Evolutionary conservation across 2,329 filamentous ascomycete genomes (phyloP).

Genomic region (Scedosporium aurantiacum): DNA sequence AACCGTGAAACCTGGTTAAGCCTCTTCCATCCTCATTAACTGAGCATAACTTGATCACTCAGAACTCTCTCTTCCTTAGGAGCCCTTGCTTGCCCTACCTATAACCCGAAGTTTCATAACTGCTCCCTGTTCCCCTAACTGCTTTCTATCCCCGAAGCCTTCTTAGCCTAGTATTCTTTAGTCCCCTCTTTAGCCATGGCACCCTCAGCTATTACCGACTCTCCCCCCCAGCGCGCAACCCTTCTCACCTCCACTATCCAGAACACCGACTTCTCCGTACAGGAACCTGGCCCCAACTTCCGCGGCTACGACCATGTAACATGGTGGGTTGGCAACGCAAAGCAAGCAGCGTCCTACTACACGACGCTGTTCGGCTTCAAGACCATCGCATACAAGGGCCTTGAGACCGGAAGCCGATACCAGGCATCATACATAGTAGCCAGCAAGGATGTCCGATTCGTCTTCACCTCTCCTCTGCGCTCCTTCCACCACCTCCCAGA

Average conservation of each 20-base stretch:
- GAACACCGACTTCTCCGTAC: constrained; percentile 44
- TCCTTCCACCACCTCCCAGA: constrained; percentile 41
- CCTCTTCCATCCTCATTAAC: not conserved
- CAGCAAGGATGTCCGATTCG: constrained; percentile 68
- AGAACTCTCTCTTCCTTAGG: not conserved
- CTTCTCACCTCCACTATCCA: constrained; percentile 26
- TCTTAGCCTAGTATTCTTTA: not conserved
- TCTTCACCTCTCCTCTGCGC: constrained; percentile 72
- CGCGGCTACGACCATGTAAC: constrained; percentile 85
- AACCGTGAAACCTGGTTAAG: not conserved
- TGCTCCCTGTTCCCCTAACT: not conserved
- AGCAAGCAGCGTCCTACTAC: constrained; percentile 87
- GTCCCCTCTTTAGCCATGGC: constrained; percentile 32
- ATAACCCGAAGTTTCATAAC: not conserved
- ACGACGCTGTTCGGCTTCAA: constrained; percentile 78
- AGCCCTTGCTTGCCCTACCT: not conserved
- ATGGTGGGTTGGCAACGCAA: constrained; percentile 96
- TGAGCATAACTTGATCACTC: not conserved
- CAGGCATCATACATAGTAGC: constrained; percentile 75
- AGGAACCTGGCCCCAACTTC: constrained; percentile 46
- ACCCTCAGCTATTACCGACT: constrained; percentile 45
- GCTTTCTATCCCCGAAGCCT: not conserved
- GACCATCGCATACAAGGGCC: constrained; percentile 70
- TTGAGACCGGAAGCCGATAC: constrained; percentile 76
- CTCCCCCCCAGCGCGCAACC: constrained; percentile 32